Conservation (phyloP, 345 rosid species). For the Bruguiera gymnorhiza region DNA sequence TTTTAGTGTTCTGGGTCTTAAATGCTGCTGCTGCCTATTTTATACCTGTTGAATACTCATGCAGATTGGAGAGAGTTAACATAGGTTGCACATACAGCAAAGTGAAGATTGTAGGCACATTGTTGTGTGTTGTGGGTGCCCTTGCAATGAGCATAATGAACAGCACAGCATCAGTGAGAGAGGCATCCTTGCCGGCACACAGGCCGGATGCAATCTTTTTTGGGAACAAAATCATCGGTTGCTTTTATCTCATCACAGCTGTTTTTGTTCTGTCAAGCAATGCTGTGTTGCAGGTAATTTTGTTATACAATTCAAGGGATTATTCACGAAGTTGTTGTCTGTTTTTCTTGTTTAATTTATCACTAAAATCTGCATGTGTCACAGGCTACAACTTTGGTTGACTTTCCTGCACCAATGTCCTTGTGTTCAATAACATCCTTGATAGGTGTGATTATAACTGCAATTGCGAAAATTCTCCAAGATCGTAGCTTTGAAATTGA, state of each 20-base stretch:
- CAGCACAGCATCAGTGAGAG: constrained; percentile 38
- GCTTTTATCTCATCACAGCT: constrained; percentile 67
- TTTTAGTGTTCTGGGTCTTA: too few species aligned
- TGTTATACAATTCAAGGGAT: not conserved
- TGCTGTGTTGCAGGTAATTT: constrained; percentile 65
- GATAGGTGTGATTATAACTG: constrained; percentile 63
- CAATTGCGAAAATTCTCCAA: constrained; percentile 40
- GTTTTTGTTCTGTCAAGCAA: constrained; percentile 59
- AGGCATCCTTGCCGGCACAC: constrained; percentile 4
- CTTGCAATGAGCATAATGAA: constrained; percentile 75
- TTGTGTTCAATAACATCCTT: constrained; percentile 66
- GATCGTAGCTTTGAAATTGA: constrained; percentile 32
- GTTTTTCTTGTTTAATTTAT: not conserved
- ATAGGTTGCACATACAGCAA: constrained; percentile 65
- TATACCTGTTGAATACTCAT: not conserved
- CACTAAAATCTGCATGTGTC: not conserved
- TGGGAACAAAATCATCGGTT: constrained; percentile 59
- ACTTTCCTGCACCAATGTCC: constrained; percentile 88
- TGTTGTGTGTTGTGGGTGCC: constrained; percentile 77
- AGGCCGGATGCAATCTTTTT: constrained; percentile 28
- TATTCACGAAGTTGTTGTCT: too few species aligned
- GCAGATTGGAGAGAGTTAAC: constrained; percentile 79
- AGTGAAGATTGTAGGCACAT: constrained; percentile 72
- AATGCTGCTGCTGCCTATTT: too few species aligned
- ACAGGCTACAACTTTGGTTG: constrained; percentile 64